Evolutionary conservation across 1,284 basidiomycete genomes (phyloP), one percentile per base, ranked within the genome.

Genomic region (Papiliotrema laurentii): DNA sequence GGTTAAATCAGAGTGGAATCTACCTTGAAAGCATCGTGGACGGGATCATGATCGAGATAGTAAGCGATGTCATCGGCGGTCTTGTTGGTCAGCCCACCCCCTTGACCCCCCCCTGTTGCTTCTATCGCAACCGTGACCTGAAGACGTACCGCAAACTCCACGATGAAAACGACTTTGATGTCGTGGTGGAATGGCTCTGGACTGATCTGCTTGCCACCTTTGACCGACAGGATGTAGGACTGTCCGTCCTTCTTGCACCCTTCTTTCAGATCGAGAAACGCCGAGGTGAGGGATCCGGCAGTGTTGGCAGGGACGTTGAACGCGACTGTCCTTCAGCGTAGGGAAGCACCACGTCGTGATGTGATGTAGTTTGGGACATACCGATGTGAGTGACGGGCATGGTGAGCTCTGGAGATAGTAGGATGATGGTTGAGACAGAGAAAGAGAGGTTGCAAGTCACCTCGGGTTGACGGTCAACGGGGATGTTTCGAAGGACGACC

Each of bases 1-100:
- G 30, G 50, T 45, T 9, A 33, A 36, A 5, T 49, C 30, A 5
- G 51, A 51, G 26, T 16, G 18, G 13, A 14, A 19, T 62, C 40
- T 36, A 63, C 64, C 54, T 72, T 72, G 67, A 69, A 72, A 2
- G 55, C 55, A 1, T 47, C 43, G 47, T 72, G 69, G 13, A 55
- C 61, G 2, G 64, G 60, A 45, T 69, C 68, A 24, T 56, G 27
- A 45, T 58, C 53, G 30, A 69, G 43, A 45, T 72, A 72, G 50
- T 66, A 69, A 14, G 60, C 55, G 10, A 59, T 43, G 45, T 72
- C 68, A 7, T 58, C 59, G 14, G 61, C 51, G 42, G 48, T 62
- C 68, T 69, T 7, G 5, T 5, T 27, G 25, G 43, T 51, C 45
- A 59, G 52, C 45, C 9, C 19, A 25, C n/a, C 13, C 26, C 4